Evolutionary conservation across 2,329 filamentous ascomycete genomes (phyloP).

Genomic region (Rhinocladiella mackenziei): DNA sequence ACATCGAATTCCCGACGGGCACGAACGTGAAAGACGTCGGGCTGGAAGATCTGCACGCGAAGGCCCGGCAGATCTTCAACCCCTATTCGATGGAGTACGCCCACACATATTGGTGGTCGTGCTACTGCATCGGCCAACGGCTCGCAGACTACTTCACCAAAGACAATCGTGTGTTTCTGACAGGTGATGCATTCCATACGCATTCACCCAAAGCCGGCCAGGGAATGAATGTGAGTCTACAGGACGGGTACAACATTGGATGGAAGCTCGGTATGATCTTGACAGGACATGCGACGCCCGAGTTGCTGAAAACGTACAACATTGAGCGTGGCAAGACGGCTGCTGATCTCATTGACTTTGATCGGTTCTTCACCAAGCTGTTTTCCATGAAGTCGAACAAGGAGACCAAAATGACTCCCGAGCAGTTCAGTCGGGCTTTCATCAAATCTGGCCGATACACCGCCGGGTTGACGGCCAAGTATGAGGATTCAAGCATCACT

Average conservation of each 20-base stretch:
- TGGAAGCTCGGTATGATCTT: constrained; percentile 56
- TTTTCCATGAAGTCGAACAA: constrained; percentile 45
- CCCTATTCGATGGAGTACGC: constrained; percentile 55
- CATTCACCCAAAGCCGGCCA: constrained; percentile 70
- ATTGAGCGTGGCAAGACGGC: constrained; percentile 52
- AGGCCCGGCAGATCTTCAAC: constrained; percentile 51
- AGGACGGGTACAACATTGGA: constrained; percentile 59
- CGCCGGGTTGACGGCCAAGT: constrained; percentile 56
- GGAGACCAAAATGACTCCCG: constrained; percentile 36
- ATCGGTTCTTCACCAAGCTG: constrained; percentile 51
- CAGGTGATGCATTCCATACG: constrained; percentile 65
- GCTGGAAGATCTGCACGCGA: constrained; percentile 51
- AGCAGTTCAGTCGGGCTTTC: constrained; percentile 56
- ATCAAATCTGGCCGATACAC: constrained; percentile 56
- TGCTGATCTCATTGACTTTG: constrained; percentile 58
- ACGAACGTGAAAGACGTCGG: constrained; percentile 51
- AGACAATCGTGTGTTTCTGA: constrained; percentile 62
- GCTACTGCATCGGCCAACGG: constrained; percentile 67
- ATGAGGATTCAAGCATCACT: constrained; percentile 50
- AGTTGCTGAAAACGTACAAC: constrained; percentile 52
- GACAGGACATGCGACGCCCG: constrained; percentile 41
- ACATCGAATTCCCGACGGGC: constrained; percentile 55
- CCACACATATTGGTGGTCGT: constrained; percentile 64
- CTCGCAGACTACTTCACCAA: constrained; percentile 67
- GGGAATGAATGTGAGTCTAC: constrained; percentile 52